These are phyloP conservation scores for Fusarium sp. DNA, from an alignment of 2,329 filamentous ascomycete species.

Conservation along the genomic window DNA sequence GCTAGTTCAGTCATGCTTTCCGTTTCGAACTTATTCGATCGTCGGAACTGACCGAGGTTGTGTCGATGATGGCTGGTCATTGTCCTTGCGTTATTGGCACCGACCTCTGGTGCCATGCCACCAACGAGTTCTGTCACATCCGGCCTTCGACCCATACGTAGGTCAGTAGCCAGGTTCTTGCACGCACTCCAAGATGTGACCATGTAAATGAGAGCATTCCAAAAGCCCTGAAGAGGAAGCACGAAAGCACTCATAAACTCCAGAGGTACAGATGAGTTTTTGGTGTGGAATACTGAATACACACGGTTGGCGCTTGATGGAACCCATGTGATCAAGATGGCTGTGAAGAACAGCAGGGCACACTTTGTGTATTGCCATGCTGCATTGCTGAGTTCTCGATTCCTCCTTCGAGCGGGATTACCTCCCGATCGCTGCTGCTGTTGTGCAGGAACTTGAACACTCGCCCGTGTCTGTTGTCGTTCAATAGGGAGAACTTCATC, in stretches of 20 bases:
- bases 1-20: constrained; percentile 64
- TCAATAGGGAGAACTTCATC: constrained; percentile 44
- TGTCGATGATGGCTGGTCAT: constrained; percentile 27
- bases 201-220: constrained; percentile 83
- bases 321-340: constrained; percentile 78
- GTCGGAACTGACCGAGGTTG: constrained; percentile 46
- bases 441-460: constrained; percentile 16
- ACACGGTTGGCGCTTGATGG: constrained; percentile 81
- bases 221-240: constrained; percentile 83
- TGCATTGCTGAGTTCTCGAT: constrained; percentile 67
- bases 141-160: constrained; percentile 43
- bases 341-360: constrained; percentile 75
- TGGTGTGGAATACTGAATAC: constrained; percentile 70
- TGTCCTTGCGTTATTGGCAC: background rate
- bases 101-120: constrained; percentile 32
- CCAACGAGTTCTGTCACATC: constrained; percentile 49
- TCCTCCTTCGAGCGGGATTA: constrained; percentile 48
- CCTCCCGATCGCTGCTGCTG: constrained; percentile 30
- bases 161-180: constrained; percentile 55
- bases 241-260: constrained; percentile 78
- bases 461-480: constrained; percentile 18
- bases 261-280: constrained; percentile 64
- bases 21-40: constrained; percentile 53
- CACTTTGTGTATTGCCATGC: constrained; percentile 77
- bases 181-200: constrained; percentile 74